phyloP scores from a whole-genome alignment of 108 stramenopile genomes.

The Stephanodiscus minutulus region DNA sequence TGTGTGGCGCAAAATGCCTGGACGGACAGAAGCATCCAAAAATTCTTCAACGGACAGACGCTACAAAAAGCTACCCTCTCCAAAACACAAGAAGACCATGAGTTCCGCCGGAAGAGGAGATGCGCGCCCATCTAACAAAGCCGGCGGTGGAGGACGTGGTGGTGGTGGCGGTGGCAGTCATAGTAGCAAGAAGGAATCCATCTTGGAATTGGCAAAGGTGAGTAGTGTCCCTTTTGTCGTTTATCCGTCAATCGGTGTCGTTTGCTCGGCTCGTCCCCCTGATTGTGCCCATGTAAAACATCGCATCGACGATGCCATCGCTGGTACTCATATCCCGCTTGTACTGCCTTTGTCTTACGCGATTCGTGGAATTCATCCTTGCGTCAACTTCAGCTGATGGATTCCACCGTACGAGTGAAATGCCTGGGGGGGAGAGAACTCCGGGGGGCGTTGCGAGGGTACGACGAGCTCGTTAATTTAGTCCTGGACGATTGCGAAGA shows the following conservation, averaged over 20 bases:
- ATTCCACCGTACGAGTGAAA: conserved; percentile 79
- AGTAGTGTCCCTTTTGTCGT: neutral
- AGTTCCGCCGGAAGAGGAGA: conserved; percentile 8
- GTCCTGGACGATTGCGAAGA: conserved; percentile 88
- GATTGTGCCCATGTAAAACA: neutral
- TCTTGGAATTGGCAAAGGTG: conserved; percentile 78
- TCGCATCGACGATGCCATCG: no score
- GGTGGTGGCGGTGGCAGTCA: conserved; percentile 40
- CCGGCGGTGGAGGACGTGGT: conserved; percentile 32
- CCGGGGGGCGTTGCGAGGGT: conserved; percentile 72
- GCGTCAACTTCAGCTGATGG: conserved; percentile 53
- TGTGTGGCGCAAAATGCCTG: neutral
- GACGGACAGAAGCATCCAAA: no score
- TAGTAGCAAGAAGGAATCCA: conserved; percentile 76
- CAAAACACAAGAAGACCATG: neutral
- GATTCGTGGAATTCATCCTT: neutral
- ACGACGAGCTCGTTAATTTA: conserved; percentile 89
- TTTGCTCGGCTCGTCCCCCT: neutral
- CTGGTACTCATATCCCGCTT: neutral
- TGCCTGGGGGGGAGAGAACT: conserved; percentile 84
- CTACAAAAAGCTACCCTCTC: no score
- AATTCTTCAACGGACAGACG: no score
- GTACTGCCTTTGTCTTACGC: neutral
- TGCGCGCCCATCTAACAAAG: conserved; percentile 3
- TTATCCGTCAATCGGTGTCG: neutral